A percentile compares a stretch with the other conserved stretches of the same genome.
Conservation (phyloP, 345 rosid species). For the Gossypium sturtianum region DNA sequence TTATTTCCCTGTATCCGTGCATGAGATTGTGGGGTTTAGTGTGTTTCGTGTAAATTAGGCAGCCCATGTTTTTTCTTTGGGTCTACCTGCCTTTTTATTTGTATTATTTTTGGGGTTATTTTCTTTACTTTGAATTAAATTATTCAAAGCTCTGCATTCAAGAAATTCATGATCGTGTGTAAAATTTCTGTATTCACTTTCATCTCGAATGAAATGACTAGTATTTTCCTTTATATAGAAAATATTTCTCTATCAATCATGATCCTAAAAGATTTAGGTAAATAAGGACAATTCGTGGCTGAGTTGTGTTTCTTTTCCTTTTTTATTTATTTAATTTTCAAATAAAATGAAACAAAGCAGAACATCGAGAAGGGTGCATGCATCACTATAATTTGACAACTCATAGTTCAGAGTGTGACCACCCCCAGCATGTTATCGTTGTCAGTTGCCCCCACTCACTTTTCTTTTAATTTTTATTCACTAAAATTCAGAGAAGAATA, state of each 20-base stretch:
- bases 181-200: too few relatives aligned
- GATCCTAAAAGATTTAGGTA: not conserved
- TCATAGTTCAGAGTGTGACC: not conserved
- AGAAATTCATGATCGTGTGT: too few relatives aligned
- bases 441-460: not conserved
- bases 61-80: too few relatives aligned
- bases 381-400: constrained; percentile 7
- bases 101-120: not conserved
- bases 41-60: not conserved
- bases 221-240: too few relatives aligned
- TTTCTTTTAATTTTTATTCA: too few relatives aligned
- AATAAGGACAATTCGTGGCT: not conserved
- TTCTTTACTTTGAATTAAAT: too few relatives aligned
- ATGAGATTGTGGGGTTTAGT: not conserved
- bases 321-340: not conserved
- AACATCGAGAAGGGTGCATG: not conserved
- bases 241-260: constrained; percentile 4
- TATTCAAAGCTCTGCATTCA: too few relatives aligned
- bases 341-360: not conserved
- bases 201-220: too few relatives aligned
- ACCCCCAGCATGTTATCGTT: not conserved
- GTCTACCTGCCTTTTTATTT: not conserved
- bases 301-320: too few relatives aligned
- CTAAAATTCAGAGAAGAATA: too few relatives aligned
- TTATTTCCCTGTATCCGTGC: too few relatives aligned